These are phyloP conservation scores for Phlyctochytrium bullatum DNA, from an alignment of 192 early-diverging fungal species.

Conservation along the genomic window DNA sequence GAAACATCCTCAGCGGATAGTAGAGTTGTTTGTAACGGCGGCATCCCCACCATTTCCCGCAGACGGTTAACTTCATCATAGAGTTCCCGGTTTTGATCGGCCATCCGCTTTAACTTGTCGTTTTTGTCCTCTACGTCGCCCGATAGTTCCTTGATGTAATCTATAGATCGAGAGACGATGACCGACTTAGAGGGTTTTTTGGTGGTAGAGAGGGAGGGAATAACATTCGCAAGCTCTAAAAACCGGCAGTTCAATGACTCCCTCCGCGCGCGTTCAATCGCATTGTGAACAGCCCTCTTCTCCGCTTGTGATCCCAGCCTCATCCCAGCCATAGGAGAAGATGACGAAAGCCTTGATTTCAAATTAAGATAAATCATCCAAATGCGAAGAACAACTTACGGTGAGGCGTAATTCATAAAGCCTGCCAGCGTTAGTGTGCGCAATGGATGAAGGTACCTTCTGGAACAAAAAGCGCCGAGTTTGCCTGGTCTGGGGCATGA, in stretches of 20 bases:
- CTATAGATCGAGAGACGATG: slow-evolving; percentile 76
- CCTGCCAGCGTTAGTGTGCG: too few relatives aligned
- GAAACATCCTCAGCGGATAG: too few relatives aligned
- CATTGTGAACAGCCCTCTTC: slow-evolving; percentile 71
- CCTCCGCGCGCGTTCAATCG: slow-evolving; percentile 75
- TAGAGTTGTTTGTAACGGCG: too few relatives aligned
- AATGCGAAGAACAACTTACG: too few relatives aligned
- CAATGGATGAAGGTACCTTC: too few relatives aligned
- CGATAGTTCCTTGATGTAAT: slow-evolving; percentile 40
- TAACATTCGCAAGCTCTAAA: slow-evolving; percentile 75
- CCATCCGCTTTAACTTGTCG: slow-evolving; percentile 27
- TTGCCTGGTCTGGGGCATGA: too few relatives aligned
- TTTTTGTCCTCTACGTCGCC: slow-evolving; percentile 27
- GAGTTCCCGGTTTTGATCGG: slow-evolving; percentile 53
- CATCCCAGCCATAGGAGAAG: too few relatives aligned
- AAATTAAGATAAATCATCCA: too few relatives aligned
- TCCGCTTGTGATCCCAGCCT: neutral
- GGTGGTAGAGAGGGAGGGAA: slow-evolving; percentile 68
- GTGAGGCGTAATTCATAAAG: too few relatives aligned
- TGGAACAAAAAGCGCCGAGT: too few relatives aligned
- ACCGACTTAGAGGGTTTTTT: slow-evolving; percentile 77
- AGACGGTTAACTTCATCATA: slow-evolving; percentile 60
- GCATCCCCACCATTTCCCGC: slow-evolving; percentile 54
- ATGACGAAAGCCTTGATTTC: too few relatives aligned
- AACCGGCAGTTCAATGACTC: slow-evolving; percentile 78